Evolutionary conservation across 2,329 filamentous ascomycete genomes (phyloP), one percentile per base, ranked within the genome.

Genomic region (Didymella pinodella): DNA sequence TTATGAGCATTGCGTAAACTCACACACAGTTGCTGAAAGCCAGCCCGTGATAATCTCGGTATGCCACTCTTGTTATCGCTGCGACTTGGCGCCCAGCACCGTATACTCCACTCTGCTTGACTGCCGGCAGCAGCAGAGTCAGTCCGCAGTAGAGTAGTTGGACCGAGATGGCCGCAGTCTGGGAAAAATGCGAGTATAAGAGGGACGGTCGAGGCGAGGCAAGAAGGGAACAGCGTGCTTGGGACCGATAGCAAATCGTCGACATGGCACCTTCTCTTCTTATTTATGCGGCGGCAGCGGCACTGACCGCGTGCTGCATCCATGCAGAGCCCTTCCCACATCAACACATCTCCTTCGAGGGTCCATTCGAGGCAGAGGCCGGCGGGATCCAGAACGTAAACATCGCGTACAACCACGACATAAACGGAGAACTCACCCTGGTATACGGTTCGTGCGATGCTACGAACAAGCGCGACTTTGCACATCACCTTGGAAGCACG

Each of bases 371-470:
- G 28, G 53, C 50, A 22, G 46, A 56, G 20, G 46, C 46, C 10
- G 31, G 45, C n/a, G 53, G 53, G 1, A 56, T 56, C 14, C 64
- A 62, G 26, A 71, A 69, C 34, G 59, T 71, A 25, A 63, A 67
- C 16, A 54, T 70, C 14, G 46, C 34, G 18, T 71, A 68, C 29
- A 51, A 48, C 47, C 41, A 58, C 6, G 57, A 64, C 18, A n/a
- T 69, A 7, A 52, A 65, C 26, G 68, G 68, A 16, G 61, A 69
- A 22, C 59, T 71, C 7, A 63, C 66, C 4, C 57, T 71, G n/a
- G 57, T 63, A 31, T 70, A 71, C 47, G 65, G 67, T 4, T 38
- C 58, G 28, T 71, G 67, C 41, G 58, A 66, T 16, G 48, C 57
- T 8, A 36, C 5, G 5, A 43, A 20, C 2, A 45, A 14, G 22